A percentile compares a stretch with the other conserved stretches of the same genome.
phyloP scores from a whole-genome alignment of 805 yeast genomes.

The Starmerella potacharoeniae region DNA sequence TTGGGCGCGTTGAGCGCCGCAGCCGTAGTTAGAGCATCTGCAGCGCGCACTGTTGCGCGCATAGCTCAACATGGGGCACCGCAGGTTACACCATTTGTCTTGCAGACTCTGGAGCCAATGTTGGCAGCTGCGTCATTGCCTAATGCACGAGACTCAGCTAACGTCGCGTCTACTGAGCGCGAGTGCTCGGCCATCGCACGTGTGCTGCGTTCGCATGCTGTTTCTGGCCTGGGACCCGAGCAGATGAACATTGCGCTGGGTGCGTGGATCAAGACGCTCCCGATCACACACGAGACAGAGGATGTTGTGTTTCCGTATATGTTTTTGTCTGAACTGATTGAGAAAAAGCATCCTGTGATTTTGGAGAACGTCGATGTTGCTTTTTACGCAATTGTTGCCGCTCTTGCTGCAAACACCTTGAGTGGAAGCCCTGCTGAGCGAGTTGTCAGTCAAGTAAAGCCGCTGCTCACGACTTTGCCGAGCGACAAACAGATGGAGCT shows the following conservation, averaged over 20 bases:
- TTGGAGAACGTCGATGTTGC: slow-evolving; percentile 44
- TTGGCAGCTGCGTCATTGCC: slow-evolving; percentile 62
- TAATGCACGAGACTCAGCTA: slow-evolving; percentile 77
- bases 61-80: slow-evolving; percentile 74
- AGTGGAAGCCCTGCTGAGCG: slow-evolving; percentile 61
- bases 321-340: slow-evolving; percentile 62
- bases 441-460: slow-evolving; percentile 51
- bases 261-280: slow-evolving; percentile 74
- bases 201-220: slow-evolving; percentile 55
- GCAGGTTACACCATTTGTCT: slow-evolving; percentile 47
- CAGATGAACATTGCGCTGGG: slow-evolving; percentile 50
- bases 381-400: slow-evolving; percentile 61
- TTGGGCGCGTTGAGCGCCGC: slow-evolving; percentile 35
- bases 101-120: slow-evolving; percentile 64
- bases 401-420: slow-evolving; percentile 55
- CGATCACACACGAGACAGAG: slow-evolving; percentile 71
- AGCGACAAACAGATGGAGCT: slow-evolving; percentile 56
- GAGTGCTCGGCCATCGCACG: slow-evolving; percentile 75
- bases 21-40: slow-evolving; percentile 71
- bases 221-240: slow-evolving; percentile 37
- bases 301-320: slow-evolving; percentile 78
- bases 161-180: slow-evolving; percentile 77
- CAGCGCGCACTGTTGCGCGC: slow-evolving; percentile 72
- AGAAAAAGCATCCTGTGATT: slow-evolving; percentile 51
- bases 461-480: slow-evolving; percentile 52